phyloP scores from a whole-genome alignment of 345 rosid species.

The Euphorbia pulcherrima region DNA sequence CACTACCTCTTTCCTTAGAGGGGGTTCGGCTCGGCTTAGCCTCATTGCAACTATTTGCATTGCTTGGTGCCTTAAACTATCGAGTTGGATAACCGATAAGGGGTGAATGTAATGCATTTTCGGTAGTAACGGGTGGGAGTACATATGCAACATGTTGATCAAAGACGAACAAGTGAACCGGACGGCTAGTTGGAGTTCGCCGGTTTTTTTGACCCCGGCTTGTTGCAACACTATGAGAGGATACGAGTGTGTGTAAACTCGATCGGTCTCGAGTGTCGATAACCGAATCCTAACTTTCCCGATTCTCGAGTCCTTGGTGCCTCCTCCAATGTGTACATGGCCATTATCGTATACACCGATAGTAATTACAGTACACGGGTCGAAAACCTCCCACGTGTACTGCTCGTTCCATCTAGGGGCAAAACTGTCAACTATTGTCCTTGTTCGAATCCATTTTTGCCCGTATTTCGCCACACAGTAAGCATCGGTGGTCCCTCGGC shows the following conservation, averaged over 20 bases:
- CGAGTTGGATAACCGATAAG: constrained; percentile 28
- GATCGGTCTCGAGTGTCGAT: constrained; percentile 29
- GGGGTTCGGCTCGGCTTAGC: constrained; percentile 30
- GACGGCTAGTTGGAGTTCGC: constrained; percentile 32
- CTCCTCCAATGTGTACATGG: constrained; percentile 23
- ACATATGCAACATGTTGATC: constrained; percentile 31
- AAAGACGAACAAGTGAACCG: constrained; percentile 30
- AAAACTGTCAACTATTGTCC: constrained; percentile 29
- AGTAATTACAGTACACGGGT: constrained; percentile 32
- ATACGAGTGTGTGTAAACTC: constrained; percentile 31
- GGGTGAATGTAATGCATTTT: constrained; percentile 38
- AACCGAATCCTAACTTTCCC: constrained; percentile 35
- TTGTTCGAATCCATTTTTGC: constrained; percentile 32
- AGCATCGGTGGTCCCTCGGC: constrained; percentile 28
- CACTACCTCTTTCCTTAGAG: constrained; percentile 28
- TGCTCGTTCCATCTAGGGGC: constrained; percentile 31
- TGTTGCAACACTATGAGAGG: constrained; percentile 28
- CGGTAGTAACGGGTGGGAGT: constrained; percentile 31
- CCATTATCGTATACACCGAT: constrained; percentile 32
- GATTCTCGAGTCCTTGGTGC: constrained; percentile 27
- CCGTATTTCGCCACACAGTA: constrained; percentile 33
- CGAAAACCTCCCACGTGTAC: constrained; percentile 33
- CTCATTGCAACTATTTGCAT: constrained; percentile 29
- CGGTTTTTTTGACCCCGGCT: constrained; percentile 28
- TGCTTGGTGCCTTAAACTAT: constrained; percentile 33